Conservation (phyloP, 495 filamentous ascomycete species). For the Aspergillus mulundensis region DNA sequence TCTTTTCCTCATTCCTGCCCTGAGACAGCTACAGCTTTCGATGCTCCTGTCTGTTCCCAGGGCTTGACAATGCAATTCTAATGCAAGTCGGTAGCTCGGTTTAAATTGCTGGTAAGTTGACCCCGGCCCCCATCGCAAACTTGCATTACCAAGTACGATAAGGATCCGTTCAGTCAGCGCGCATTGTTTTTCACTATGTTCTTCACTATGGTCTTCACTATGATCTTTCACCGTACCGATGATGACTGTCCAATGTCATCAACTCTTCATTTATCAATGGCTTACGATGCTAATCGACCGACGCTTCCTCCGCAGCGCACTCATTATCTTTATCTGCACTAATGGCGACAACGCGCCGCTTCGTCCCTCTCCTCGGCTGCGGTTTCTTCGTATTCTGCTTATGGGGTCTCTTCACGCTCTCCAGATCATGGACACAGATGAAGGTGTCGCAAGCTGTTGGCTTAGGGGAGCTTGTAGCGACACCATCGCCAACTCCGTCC, state of each 20-base stretch:
- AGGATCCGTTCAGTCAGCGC: not conserved
- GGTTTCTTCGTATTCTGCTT: conserved; percentile 32
- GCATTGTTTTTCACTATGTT: not conserved
- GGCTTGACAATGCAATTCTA: conserved; percentile 11
- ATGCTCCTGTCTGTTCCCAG: not conserved
- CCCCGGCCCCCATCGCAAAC: not conserved
- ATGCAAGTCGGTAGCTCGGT: not conserved
- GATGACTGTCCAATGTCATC: not conserved
- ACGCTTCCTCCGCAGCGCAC: not conserved
- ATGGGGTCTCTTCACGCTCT: conserved; percentile 29
- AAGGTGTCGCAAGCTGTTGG: conserved; percentile 33
- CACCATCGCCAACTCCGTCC: conserved; percentile 11
- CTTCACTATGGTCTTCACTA: not conserved
- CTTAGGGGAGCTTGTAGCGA: conserved; percentile 30
- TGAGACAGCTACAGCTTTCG: not conserved
- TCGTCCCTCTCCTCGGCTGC: conserved; percentile 34
- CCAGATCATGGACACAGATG: conserved; percentile 31
- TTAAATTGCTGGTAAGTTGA: conserved; percentile 8
- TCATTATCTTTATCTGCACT: conserved; percentile 5
- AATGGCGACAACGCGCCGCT: conserved; percentile 41
- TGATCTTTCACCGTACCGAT: no score
- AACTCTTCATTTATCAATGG: not conserved
- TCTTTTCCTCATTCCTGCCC: conserved; percentile 1
- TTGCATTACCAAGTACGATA: not conserved
- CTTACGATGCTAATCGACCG: not conserved